These are phyloP conservation scores for Tilletia setariae DNA, from an alignment of 1,284 basidiomycete species.

Conservation along the genomic window DNA sequence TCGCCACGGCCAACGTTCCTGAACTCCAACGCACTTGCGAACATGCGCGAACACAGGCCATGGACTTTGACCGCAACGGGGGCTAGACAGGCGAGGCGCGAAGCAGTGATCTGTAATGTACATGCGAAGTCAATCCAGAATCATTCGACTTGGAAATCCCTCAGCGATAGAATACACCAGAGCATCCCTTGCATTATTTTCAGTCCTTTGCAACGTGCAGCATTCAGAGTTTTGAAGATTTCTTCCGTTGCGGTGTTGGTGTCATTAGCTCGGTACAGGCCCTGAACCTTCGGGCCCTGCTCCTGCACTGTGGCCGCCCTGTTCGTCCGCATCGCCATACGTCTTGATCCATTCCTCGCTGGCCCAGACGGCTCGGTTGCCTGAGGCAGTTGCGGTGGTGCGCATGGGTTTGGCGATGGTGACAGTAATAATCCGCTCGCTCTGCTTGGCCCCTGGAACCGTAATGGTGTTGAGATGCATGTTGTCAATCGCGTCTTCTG, in stretches of 20 bases:
- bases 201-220: too few species aligned
- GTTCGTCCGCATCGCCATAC: slow-evolving; percentile 15
- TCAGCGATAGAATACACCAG: too few species aligned
- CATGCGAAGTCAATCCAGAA: too few species aligned
- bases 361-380: slow-evolving; percentile 29
- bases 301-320: background rate
- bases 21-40: background rate
- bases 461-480: slow-evolving; percentile 30
- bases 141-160: too few species aligned
- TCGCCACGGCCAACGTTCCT: background rate
- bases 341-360: slow-evolving; percentile 31
- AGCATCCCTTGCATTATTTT: too few species aligned
- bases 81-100: background rate
- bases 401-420: slow-evolving; percentile 27
- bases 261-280: background rate
- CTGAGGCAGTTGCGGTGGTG: slow-evolving; percentile 18
- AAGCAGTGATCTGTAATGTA: too few species aligned
- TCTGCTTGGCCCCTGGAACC: slow-evolving; percentile 14
- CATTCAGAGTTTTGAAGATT: too few species aligned
- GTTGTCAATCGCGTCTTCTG: slow-evolving; percentile 35
- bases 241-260: too few species aligned
- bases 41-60: background rate
- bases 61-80: slow-evolving; percentile 7
- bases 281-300: background rate
- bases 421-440: slow-evolving; percentile 24